These are phyloP conservation scores for Martiniozyma asiatica DNA, from an alignment of 1,139 yeast genomes.

Conservation along the genomic window DNA sequence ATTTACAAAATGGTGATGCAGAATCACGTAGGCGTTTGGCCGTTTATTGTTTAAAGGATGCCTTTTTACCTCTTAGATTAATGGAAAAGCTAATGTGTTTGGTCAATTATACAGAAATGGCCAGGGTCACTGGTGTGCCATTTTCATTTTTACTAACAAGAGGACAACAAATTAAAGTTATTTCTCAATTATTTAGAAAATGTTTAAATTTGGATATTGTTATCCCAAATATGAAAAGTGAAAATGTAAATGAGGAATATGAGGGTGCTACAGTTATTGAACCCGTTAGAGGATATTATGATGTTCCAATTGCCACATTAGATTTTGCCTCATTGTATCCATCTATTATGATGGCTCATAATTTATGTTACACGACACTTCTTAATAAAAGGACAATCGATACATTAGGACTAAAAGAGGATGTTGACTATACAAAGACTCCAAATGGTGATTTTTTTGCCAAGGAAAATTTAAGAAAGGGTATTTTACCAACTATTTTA, in stretches of 20 bases:
- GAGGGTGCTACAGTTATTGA: slow-evolving; percentile 99
- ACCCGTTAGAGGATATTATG: slow-evolving; percentile 90
- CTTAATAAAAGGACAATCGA: slow-evolving; percentile 60
- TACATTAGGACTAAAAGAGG: slow-evolving; percentile 49
- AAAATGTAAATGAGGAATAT: slow-evolving; percentile 79
- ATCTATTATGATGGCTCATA: slow-evolving; percentile 99
- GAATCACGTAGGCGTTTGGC: slow-evolving; percentile 94
- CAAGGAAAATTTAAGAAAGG: slow-evolving; percentile 58
- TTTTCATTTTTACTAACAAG: slow-evolving; percentile 78
- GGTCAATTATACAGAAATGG: slow-evolving; percentile 97
- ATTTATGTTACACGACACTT: slow-evolving; percentile 87
- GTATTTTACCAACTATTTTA: slow-evolving; percentile 83
- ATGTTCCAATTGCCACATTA: slow-evolving; percentile 92
- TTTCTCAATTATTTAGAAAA: slow-evolving; percentile 88
- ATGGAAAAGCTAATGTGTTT: slow-evolving; percentile 91
- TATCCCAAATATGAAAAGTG: slow-evolving; percentile 80
- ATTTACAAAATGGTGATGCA: slow-evolving; percentile 79
- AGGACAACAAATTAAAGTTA: slow-evolving; percentile 96
- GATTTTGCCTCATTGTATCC: slow-evolving; percentile 98
- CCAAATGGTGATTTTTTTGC: slow-evolving; percentile 93
- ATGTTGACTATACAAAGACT: slow-evolving; percentile 69
- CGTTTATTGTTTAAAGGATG: slow-evolving; percentile 94
- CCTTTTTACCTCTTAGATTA: slow-evolving; percentile 77
- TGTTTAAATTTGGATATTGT: slow-evolving; percentile 78
- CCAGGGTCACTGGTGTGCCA: slow-evolving; percentile 98